phyloP scores from a whole-genome alignment of 2,329 filamentous ascomycete species.

The Blastomyces emzantsi region DNA sequence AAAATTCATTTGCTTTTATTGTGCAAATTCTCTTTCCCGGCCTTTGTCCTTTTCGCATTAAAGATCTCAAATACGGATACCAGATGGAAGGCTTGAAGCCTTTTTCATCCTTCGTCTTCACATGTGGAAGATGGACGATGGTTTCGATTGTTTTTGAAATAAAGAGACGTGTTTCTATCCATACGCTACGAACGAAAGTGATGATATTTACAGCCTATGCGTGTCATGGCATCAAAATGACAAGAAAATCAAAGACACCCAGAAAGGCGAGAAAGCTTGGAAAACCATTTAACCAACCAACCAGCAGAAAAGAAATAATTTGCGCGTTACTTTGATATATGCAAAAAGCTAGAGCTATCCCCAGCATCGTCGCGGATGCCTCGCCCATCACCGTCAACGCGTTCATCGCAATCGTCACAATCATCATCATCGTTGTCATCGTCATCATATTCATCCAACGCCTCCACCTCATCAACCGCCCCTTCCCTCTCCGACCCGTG shows the following conservation, averaged over 20 bases:
- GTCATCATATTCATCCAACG: conserved; percentile 60
- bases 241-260: too few relatives aligned
- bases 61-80: too few relatives aligned
- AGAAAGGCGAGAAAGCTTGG: too few relatives aligned
- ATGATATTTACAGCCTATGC: too few relatives aligned
- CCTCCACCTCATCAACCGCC: conserved; percentile 84
- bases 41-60: not conserved
- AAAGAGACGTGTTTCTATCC: too few relatives aligned
- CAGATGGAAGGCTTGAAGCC: too few relatives aligned
- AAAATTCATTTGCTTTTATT: conserved; percentile 8
- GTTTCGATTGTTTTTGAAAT: too few relatives aligned
- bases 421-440: not conserved
- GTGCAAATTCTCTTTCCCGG: not conserved
- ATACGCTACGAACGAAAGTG: too few relatives aligned
- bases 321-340: not conserved
- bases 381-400: conserved; percentile 15
- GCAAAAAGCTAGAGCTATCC: not conserved
- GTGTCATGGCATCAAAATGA: too few relatives aligned
- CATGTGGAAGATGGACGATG: too few relatives aligned
- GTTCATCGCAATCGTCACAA: conserved; percentile 15
- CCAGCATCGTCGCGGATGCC: not conserved
- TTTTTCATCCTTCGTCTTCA: too few relatives aligned
- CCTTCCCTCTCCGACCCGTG: conserved; percentile 51
- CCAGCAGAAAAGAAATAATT: not conserved
- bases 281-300: not conserved